Percentiles rank a stretch among this genome's conserved stretches.
Evolutionary conservation across 805 yeast species (phyloP).

Genomic region (Schwanniomyces sp.): DNA sequence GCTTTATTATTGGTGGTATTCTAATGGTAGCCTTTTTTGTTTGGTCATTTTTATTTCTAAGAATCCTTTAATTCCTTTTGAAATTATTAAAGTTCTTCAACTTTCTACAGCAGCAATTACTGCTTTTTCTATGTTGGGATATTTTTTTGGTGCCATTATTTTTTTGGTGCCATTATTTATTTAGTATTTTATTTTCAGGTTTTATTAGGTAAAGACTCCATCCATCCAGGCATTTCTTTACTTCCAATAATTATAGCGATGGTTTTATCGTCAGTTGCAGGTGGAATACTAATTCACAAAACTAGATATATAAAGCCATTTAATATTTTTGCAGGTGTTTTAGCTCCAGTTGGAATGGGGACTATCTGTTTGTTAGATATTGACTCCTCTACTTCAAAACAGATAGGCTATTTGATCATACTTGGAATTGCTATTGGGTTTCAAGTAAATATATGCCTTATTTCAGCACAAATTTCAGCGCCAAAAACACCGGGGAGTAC

Average conservation of each 20-base stretch:
- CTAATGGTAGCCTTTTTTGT: constrained; percentile 29
- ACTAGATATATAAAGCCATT: constrained; percentile 43
- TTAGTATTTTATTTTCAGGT: constrained; percentile 48
- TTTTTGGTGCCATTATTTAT: constrained; percentile 16
- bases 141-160: constrained; percentile 33
- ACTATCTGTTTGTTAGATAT: constrained; percentile 37
- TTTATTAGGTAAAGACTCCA: constrained; percentile 37
- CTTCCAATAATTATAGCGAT: constrained; percentile 45
- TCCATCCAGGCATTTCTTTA: constrained; percentile 45
- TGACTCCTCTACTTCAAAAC: constrained; percentile 31
- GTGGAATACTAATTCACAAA: constrained; percentile 40
- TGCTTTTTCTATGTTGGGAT: constrained; percentile 28
- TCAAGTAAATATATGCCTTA: constrained; percentile 44
- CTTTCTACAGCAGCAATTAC: constrained; percentile 38
- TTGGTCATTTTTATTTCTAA: constrained; percentile 44
- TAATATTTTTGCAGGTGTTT: constrained; percentile 29
- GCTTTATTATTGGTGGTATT: constrained; percentile 46
- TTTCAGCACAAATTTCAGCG: constrained; percentile 48
- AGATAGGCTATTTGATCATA: constrained; percentile 47
- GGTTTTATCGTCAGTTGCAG: constrained; percentile 30
- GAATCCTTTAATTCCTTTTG: constrained; percentile 46
- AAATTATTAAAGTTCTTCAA: constrained; percentile 36
- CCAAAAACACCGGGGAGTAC: constrained; percentile 52
- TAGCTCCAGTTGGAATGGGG: constrained; percentile 47
- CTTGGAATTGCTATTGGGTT: constrained; percentile 50